Conservation (phyloP, 371 early-diverging fungal genomes). For the Saksenaea oblongispora region DNA sequence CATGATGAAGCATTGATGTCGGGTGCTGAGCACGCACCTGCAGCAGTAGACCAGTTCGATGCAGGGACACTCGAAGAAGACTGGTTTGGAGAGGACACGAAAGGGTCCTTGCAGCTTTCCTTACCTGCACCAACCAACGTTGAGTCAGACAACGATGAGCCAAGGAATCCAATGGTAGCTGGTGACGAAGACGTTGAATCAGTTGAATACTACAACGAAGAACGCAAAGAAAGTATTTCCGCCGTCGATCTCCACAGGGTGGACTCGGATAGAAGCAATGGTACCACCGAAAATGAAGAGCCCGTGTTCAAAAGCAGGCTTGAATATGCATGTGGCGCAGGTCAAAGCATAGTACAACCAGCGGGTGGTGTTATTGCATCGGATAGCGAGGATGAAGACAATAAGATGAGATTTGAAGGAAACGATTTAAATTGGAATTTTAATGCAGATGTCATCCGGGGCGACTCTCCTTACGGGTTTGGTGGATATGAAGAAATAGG, state of each 20-base stretch:
- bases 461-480: slow-evolving; percentile 7
- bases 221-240: not conserved
- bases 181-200: slow-evolving; percentile 60
- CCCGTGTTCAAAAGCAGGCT: slow-evolving; percentile 18
- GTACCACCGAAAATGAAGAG: slow-evolving; percentile 23
- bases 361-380: slow-evolving; percentile 11
- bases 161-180: slow-evolving; percentile 61
- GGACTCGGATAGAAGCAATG: not conserved
- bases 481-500: slow-evolving; percentile 30
- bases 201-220: slow-evolving; percentile 29
- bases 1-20: slow-evolving; percentile 28
- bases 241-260: not conserved
- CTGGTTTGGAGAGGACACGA: slow-evolving; percentile 49
- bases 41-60: slow-evolving; percentile 49
- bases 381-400: slow-evolving; percentile 30
- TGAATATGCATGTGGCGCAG: slow-evolving; percentile 3
- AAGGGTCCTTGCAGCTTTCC: not conserved
- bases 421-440: not conserved
- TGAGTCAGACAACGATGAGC: slow-evolving; percentile 38
- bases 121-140: not conserved
- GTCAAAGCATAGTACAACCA: slow-evolving; percentile 3
- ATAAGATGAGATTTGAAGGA: not conserved
- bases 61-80: slow-evolving; percentile 54
- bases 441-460: not conserved
- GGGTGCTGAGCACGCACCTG: slow-evolving; percentile 28